These are phyloP conservation scores for Metarhizium sp. DNA, from an alignment of 2,329 filamentous ascomycete genomes.

Conservation along the genomic window DNA sequence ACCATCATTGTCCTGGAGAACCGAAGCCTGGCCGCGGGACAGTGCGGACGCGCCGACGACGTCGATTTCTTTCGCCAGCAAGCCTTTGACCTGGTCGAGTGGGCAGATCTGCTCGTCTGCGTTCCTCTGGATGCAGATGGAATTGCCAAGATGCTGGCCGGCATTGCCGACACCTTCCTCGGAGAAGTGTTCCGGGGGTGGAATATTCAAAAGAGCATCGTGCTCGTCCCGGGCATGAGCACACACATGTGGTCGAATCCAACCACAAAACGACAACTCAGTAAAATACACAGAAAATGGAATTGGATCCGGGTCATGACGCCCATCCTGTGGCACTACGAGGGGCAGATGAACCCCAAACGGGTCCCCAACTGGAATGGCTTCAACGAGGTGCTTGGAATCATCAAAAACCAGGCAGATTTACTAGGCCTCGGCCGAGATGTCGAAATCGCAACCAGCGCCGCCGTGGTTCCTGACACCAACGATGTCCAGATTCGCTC, in stretches of 20 bases:
- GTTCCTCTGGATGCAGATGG: slow-evolving; percentile 79
- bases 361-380: slow-evolving; percentile 51
- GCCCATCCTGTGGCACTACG: slow-evolving; percentile 76
- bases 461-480: slow-evolving; percentile 22
- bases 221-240: slow-evolving; percentile 84
- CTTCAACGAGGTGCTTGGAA: slow-evolving; percentile 62
- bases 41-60: slow-evolving; percentile 30
- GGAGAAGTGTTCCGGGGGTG: slow-evolving; percentile 76
- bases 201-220: slow-evolving; percentile 76
- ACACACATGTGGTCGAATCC: slow-evolving; percentile 84
- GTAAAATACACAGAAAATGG: slow-evolving; percentile 76
- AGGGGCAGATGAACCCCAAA: slow-evolving; percentile 39
- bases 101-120: slow-evolving; percentile 80
- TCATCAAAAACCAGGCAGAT: slow-evolving; percentile 69
- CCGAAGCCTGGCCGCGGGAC: slow-evolving; percentile 26
- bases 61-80: slow-evolving; percentile 42
- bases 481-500: slow-evolving; percentile 25
- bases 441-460: slow-evolving; percentile 44
- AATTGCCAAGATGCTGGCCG: slow-evolving; percentile 79
- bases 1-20: slow-evolving; percentile 54
- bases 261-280: slow-evolving; percentile 77
- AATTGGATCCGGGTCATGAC: slow-evolving; percentile 76
- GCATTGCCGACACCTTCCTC: slow-evolving; percentile 71
- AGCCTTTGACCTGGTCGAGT: slow-evolving; percentile 64
- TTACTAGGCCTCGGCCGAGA: slow-evolving; percentile 65